Conservation (phyloP, 1,139 yeast species). For the Suhomyces chickasaworum region DNA sequence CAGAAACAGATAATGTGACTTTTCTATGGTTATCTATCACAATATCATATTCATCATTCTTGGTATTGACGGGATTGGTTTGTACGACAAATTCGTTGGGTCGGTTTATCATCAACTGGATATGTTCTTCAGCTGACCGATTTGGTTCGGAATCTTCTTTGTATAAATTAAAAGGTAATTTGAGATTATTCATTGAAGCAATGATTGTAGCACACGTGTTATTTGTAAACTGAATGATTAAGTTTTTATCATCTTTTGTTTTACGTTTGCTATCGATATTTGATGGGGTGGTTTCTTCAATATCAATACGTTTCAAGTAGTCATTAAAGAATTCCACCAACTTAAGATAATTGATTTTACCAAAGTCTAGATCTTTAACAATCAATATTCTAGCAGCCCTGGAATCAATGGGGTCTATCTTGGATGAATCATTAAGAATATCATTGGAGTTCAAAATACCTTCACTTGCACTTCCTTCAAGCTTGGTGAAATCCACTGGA, state of each 20-base stretch:
- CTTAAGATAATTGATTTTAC: slow-evolving; percentile 40
- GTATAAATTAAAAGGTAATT: slow-evolving; percentile 36
- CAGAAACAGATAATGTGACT: slow-evolving; percentile 31
- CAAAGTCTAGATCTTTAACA: slow-evolving; percentile 48
- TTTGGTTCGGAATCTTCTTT: slow-evolving; percentile 16
- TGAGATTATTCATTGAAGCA: slow-evolving; percentile 44
- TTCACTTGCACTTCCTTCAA: slow-evolving; percentile 50
- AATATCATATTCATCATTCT: slow-evolving; percentile 22
- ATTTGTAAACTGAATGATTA: slow-evolving; percentile 56
- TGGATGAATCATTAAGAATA: slow-evolving; percentile 40
- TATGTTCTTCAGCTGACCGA: slow-evolving; percentile 16
- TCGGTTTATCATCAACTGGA: slow-evolving; percentile 43
- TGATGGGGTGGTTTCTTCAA: slow-evolving; percentile 29
- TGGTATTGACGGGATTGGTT: slow-evolving; percentile 22
- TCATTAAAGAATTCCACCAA: slow-evolving; percentile 47
- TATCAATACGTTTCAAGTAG: slow-evolving; percentile 41
- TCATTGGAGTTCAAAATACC: slow-evolving; percentile 44
- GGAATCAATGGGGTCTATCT: slow-evolving; percentile 55
- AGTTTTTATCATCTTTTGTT: slow-evolving; percentile 37
- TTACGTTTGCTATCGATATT: slow-evolving; percentile 38
- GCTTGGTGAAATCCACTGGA: slow-evolving; percentile 55
- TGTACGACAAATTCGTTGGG: slow-evolving; percentile 66
- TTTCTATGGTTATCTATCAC: slow-evolving; percentile 43
- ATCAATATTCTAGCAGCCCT: slow-evolving; percentile 52
- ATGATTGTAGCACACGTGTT: slow-evolving; percentile 62